Base-by-base conservation (phyloP, 2,329 filamentous ascomycete species). In the Ophiostoma sp. region DNA sequence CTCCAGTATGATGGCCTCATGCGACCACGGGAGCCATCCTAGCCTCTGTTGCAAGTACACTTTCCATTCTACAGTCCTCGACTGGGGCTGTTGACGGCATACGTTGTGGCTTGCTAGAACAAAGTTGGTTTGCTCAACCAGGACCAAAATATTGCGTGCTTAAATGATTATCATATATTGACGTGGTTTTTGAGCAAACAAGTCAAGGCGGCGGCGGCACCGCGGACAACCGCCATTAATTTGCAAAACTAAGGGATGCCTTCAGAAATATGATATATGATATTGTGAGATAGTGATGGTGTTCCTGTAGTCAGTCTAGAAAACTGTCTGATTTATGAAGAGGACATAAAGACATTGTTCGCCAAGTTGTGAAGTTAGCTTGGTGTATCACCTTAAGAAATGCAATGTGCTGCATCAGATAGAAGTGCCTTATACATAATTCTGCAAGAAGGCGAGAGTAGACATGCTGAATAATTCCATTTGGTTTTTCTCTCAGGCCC, bases 171-270 rank as follows among this genome's bases (percentile, higher is more conserved):
- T 64, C 15, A n/a, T 33, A 36, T 64, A 36, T 36, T 11, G 31
- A 36, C 60, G 20, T 39, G 20, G 54, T n/a, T 64, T 11, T n/a
- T n/a, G 15, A 13, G n/a, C 60, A 64, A 64, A 64, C 60, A 64
- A 39, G 3, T n/a, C 15, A 10, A 35, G 33, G 11, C 57, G 57
- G 27, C 7, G 60, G 17, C 15, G 15, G 31, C 33, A n/a, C 31
- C 31, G 33, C 15, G 60, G 33, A 33, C 23, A 64, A 31, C 31
- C 31, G 60, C 27, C 48, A 23, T 57, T 5, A 1, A 57, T 27
- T 31, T 31, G 52, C n/a, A 54, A n/a, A 6, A 23, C 7, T 2
- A 54, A 23, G 3, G 48, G 20, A 10, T 54, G n/a, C 20, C n/a
- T 31, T 11, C 44, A 8, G 6, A 5, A 27, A 57, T 13, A 27